Base-by-base conservation (phyloP, 1,284 basidiomycete genomes). In the Ceratobasidium sp. region DNA sequence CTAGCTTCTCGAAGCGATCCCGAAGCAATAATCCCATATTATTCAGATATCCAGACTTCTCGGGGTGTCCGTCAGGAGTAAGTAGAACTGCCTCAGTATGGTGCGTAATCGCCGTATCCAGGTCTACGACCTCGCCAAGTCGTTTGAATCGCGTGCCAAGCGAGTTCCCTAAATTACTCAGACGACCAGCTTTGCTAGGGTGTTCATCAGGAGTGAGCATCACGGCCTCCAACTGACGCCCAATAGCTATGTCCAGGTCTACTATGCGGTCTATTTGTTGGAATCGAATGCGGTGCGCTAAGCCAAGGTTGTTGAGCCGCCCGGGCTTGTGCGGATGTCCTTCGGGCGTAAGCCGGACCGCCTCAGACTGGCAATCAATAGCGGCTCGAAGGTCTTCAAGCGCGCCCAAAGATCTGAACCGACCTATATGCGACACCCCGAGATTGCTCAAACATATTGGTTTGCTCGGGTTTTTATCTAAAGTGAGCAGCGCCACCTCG, bases 331-430 rank as follows among this genome's bases (percentile, higher is more conserved):
- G 20, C 26, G 48, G 3, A n/a, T 74, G 48, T 13, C 23, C 38
- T 28, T 65, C 3, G 4, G 28, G 17, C 0, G 61, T 66, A 17
- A 74, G 50, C 9, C 33, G n/a, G 10, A 74, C 20, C 2, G 69
- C 69, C 23, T 57, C 2, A 12, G 23, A 3, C n/a, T 66, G 52
- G 17, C 50, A 42, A 17, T 23, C 44, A 48, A 78, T 78, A 0
- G 78, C 78, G n/a, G 48, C 20, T 12, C 74, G 57, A n/a, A 78
- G 17, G 69, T 79, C 76, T n/a, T 44, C 33, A 1, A 61, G 12
- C n/a, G 66, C 57, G 1, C 42, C 46, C 2, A 44, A 57, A 23
- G n/a, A 42, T 2, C 42, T 6, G 33, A 61, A 73, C 42, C 69
- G 38, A n/a, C 38, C 17, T 9, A 20, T 5, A 48, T 46, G 40